phyloP scores from a whole-genome alignment of 2,329 filamentous ascomycete species.

The Penicillium brasilianum region DNA sequence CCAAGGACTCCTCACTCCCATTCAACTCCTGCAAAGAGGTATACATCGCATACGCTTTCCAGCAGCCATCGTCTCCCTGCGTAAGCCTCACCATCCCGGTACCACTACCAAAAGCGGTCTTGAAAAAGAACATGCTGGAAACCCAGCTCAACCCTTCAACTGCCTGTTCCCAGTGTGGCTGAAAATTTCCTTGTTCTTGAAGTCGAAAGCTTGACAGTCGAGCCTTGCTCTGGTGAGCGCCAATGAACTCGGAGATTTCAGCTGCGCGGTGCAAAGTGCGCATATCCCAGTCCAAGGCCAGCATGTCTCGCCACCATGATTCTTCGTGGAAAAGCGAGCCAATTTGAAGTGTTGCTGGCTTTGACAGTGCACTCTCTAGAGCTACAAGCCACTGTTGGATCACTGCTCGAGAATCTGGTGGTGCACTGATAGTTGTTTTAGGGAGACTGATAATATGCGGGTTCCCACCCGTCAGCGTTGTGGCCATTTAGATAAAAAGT shows the following conservation, averaged over 20 bases:
- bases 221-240: conserved; percentile 28
- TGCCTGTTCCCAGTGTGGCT: conserved; percentile 36
- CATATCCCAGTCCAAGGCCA: conserved; percentile 48
- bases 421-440: conserved; percentile 27
- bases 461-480: conserved; percentile 31
- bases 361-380: conserved; percentile 33
- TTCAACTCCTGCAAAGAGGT: conserved; percentile 46
- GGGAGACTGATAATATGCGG: conserved; percentile 41
- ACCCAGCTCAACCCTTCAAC: conserved; percentile 42
- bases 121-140: conserved; percentile 48
- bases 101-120: conserved; percentile 44
- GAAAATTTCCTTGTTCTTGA: conserved; percentile 40
- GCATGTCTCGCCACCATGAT: conserved; percentile 50
- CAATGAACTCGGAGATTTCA: conserved; percentile 40
- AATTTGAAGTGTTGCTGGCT: conserved; percentile 24
- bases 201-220: conserved; percentile 39
- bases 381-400: conserved; percentile 41
- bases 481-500: conserved; percentile 19
- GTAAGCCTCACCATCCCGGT: conserved; percentile 41
- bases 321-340: conserved; percentile 41
- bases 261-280: conserved; percentile 41
- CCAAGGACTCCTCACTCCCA: conserved; percentile 41
- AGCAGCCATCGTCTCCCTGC: conserved; percentile 32
- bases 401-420: conserved; percentile 32
- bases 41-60: conserved; percentile 48